Conservation (phyloP, 2,329 filamentous ascomycete genomes). For the Teratosphaeria nubilosa region DNA sequence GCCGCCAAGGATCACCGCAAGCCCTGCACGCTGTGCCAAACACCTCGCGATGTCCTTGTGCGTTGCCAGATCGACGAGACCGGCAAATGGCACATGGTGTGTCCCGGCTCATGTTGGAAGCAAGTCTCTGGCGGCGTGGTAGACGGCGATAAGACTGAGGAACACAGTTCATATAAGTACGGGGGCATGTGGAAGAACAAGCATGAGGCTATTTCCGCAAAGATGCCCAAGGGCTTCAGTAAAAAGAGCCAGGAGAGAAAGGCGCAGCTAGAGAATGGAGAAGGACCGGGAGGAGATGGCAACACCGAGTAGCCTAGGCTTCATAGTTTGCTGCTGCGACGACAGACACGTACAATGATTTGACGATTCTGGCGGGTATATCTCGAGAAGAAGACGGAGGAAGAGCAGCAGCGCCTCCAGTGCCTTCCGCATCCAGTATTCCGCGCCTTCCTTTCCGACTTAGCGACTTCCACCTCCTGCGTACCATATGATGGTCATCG, state of each 20-base stretch:
- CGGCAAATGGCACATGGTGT: constrained; percentile 34
- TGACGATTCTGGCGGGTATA: background rate
- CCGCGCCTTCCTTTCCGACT: background rate
- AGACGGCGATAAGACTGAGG: constrained; percentile 27
- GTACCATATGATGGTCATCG: too few species aligned
- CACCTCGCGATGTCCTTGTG: constrained; percentile 29
- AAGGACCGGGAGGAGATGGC: background rate
- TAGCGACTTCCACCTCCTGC: too few species aligned
- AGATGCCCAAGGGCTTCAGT: constrained; percentile 33
- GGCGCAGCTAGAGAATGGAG: background rate
- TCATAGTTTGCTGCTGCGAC: background rate
- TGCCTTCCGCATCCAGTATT: background rate
- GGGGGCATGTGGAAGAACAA: constrained; percentile 37
- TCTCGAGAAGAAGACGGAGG: background rate
- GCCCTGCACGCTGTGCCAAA: constrained; percentile 32
- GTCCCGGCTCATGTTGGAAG: constrained; percentile 34
- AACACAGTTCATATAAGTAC: constrained; percentile 28
- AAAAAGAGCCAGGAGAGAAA: constrained; percentile 4
- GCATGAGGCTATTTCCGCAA: constrained; percentile 31
- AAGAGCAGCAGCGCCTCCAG: background rate
- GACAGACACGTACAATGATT: background rate
- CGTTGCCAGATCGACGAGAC: constrained; percentile 35
- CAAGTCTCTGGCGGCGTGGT: constrained; percentile 34
- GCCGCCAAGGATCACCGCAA: constrained; percentile 22
- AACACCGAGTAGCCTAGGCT: background rate